Conservation (phyloP, 495 filamentous ascomycete species). For the Podospora comata region DNA sequence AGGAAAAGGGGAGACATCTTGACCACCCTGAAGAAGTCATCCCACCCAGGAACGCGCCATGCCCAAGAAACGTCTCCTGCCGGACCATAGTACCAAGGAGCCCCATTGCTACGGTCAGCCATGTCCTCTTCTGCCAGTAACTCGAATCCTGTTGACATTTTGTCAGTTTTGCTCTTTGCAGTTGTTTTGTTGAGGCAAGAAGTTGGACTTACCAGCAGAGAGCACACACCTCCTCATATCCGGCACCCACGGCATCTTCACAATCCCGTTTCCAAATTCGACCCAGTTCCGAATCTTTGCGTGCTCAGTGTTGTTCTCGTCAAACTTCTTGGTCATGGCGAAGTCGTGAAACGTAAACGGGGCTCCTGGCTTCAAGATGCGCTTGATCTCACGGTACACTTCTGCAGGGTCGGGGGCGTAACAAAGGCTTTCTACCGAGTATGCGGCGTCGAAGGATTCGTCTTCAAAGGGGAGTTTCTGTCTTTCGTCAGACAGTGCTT, state of each 20-base stretch:
- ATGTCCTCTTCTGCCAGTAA: conserved; percentile 20
- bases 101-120: conserved; percentile 15
- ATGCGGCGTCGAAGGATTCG: conserved; percentile 24
- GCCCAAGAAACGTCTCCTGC: conserved; percentile 21
- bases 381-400: conserved; percentile 21
- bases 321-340: conserved; percentile 27
- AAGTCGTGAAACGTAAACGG: conserved; percentile 22
- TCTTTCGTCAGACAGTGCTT: not conserved
- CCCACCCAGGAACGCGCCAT: conserved; percentile 21
- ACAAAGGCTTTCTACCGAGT: conserved; percentile 23
- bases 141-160: conserved; percentile 15
- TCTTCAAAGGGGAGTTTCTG: conserved; percentile 25
- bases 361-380: conserved; percentile 24
- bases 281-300: conserved; percentile 23
- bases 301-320: conserved; percentile 14
- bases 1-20: conserved; percentile 20
- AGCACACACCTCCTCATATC: conserved; percentile 18
- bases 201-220: conserved; percentile 14
- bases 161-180: not conserved
- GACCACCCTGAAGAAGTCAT: conserved; percentile 7
- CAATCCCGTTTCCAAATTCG: conserved; percentile 25
- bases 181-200: not conserved
- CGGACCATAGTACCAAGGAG: conserved; percentile 23
- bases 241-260: conserved; percentile 19
- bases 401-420: conserved; percentile 16